Conservation (phyloP, 2,329 filamentous ascomycete genomes). For the Fusarium caatingaense region DNA sequence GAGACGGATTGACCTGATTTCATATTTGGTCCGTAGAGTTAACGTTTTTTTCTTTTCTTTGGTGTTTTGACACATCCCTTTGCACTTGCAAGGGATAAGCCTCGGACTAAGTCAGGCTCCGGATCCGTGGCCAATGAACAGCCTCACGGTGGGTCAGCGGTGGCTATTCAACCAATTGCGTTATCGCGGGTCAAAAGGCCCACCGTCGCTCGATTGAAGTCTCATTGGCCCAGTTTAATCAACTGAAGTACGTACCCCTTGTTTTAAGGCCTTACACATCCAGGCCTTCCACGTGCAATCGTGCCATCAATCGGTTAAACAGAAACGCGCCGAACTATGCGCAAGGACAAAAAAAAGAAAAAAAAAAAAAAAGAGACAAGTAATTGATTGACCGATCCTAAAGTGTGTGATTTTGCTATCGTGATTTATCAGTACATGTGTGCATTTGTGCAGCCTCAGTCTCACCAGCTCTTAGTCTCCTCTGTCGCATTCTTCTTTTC, state of each 20-base stretch:
- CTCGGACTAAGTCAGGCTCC: neutral
- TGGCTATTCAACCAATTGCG: no score
- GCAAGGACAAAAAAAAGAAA: neutral
- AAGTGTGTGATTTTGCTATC: neutral
- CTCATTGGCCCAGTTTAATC: neutral
- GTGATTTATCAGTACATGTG: neutral
- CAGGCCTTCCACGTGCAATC: neutral
- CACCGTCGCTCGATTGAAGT: no score
- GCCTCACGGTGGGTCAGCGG: rapidly evolving
- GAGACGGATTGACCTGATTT: no score
- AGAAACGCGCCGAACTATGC: neutral
- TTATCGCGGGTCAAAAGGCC: no score
- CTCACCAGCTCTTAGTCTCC: neutral
- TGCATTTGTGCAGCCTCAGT: rapidly evolving
- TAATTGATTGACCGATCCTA: neutral
- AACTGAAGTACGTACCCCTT: neutral
- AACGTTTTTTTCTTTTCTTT: no score
- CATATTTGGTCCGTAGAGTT: rapidly evolving
- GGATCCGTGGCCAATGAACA: neutral
- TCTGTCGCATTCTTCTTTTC: neutral
- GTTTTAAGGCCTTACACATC: neutral
- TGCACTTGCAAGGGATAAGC: rapidly evolving
- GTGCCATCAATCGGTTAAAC: neutral
- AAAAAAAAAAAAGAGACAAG: rapidly evolving
- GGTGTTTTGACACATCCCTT: no score